Conservation (phyloP, 176 grass and related monocot genomes). For the Aegilops bicornis region DNA sequence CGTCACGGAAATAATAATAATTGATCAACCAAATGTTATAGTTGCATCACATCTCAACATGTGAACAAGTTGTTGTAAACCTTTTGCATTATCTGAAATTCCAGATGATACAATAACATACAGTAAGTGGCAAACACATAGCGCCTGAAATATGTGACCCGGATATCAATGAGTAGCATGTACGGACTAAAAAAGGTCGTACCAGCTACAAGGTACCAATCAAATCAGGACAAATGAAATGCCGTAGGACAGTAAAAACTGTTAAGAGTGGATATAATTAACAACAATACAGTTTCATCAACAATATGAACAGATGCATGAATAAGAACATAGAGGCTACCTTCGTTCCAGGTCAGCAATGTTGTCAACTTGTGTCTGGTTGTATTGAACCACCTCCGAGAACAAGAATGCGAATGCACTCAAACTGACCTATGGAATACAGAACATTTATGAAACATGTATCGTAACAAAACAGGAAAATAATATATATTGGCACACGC, state of each 20-base stretch:
- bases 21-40: slow-evolving; percentile 17
- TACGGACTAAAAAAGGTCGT: slow-evolving; percentile 13
- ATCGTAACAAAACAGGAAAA: slow-evolving; percentile 3
- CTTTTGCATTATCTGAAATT: slow-evolving; percentile 21
- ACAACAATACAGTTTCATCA: slow-evolving; percentile 8
- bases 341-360: slow-evolving; percentile 96
- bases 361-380: slow-evolving; percentile 98
- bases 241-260: not conserved
- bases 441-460: slow-evolving; percentile 29
- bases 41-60: slow-evolving; percentile 5
- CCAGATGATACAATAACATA: not conserved
- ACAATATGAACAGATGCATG: not conserved
- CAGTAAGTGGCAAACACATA: not conserved
- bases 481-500: not conserved
- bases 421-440: slow-evolving; percentile 75
- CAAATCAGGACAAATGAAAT: not conserved
- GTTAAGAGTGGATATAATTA: not conserved
- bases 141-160: not conserved
- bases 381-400: slow-evolving; percentile 96
- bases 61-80: slow-evolving; percentile 7
- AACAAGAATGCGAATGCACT: slow-evolving; percentile 99
- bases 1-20: no score
- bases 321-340: slow-evolving; percentile 27
- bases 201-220: not conserved
- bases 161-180: slow-evolving; percentile 12